Evolutionary conservation across 495 filamentous ascomycete genomes (phyloP).

Genomic region (Trichoderma parareesei): DNA sequence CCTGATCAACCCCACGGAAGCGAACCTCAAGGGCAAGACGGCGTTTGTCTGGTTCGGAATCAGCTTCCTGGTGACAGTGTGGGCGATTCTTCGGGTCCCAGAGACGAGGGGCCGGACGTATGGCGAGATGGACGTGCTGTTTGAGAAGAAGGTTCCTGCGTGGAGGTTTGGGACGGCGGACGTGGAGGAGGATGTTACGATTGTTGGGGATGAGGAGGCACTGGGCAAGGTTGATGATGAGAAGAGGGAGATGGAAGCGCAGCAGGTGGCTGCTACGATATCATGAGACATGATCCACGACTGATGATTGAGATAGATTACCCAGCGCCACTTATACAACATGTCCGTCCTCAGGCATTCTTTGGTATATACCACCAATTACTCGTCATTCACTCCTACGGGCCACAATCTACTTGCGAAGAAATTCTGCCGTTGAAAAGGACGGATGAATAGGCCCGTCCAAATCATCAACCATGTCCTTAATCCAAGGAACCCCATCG

Average conservation of each 20-base stretch:
- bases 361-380: too few relatives aligned
- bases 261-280: neutral
- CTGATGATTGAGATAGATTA: neutral
- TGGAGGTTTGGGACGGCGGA: constrained; percentile 18
- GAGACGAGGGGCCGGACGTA: constrained; percentile 27
- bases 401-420: too few relatives aligned
- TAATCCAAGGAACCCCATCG: too few relatives aligned
- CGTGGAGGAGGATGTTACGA: constrained; percentile 14
- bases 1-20: constrained; percentile 38
- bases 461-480: too few relatives aligned
- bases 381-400: too few relatives aligned
- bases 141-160: constrained; percentile 11
- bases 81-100: constrained; percentile 14
- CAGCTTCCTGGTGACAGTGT: constrained; percentile 23
- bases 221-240: neutral
- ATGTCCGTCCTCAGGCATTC: too few relatives aligned
- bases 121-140: constrained; percentile 32
- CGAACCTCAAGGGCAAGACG: constrained; percentile 40
- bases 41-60: constrained; percentile 40
- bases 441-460: too few relatives aligned
- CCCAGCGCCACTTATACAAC: too few relatives aligned
- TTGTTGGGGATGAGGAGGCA: neutral
- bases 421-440: too few relatives aligned
- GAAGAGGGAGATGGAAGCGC: neutral
- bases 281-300: constrained; percentile 2